Percentiles rank a stretch among this genome's conserved stretches.
Evolutionary conservation across 345 rosid genomes (phyloP).

Genomic region (Pugionium cornutum): DNA sequence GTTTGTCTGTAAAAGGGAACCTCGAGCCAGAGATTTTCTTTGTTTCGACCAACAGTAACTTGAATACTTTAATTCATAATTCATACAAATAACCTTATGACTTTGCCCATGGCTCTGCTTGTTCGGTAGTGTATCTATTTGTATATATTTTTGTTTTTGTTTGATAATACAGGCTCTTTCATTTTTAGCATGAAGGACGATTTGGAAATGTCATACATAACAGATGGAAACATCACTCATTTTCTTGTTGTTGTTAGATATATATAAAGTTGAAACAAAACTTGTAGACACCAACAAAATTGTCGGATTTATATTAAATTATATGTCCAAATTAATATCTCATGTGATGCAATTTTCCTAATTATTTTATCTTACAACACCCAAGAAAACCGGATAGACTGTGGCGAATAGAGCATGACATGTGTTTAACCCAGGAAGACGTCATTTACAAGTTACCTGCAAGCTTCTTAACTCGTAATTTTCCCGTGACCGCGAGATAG

Average conservation of each 20-base stretch:
- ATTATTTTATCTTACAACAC: not conserved
- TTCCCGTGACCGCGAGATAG: conserved; percentile 16
- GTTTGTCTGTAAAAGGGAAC: conserved; percentile 21
- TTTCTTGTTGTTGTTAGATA: no score
- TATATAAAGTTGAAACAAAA: no score
- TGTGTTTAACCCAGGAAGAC: conserved; percentile 38
- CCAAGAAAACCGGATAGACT: conserved; percentile 7
- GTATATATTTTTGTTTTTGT: not conserved
- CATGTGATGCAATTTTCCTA: no score
- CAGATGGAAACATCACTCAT: no score
- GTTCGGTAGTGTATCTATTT: no score
- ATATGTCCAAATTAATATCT: not conserved
- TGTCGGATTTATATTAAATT: no score
- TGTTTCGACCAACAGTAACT: conserved; percentile 25
- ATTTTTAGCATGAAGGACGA: no score
- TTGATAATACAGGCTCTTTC: not conserved
- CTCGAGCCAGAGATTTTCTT: conserved; percentile 20
- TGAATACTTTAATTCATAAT: conserved; percentile 11
- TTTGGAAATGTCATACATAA: no score
- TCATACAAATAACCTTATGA: not conserved
- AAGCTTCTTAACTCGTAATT: conserved; percentile 11
- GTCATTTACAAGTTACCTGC: conserved; percentile 24
- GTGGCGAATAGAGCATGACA: conserved; percentile 27
- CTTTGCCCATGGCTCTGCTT: not conserved
- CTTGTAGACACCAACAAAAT: no score